Evolutionary conservation across 202 grass and related monocot species (phyloP), one percentile per base, ranked within the genome.

Genomic region (Hordeum pubiflorum): DNA sequence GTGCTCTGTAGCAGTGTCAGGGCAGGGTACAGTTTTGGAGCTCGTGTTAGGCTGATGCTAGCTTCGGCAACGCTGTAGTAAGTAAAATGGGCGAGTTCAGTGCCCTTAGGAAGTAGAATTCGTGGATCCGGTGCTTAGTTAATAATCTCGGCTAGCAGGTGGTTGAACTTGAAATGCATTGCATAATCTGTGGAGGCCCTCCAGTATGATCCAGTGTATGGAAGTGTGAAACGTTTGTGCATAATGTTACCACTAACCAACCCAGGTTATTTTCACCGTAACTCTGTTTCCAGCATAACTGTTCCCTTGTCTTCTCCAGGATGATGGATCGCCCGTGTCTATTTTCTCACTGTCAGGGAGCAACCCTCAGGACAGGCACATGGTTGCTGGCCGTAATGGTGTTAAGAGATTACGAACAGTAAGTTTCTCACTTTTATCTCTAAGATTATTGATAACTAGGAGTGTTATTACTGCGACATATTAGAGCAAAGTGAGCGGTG

Each of bases 271-370:
- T 74, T 59, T 20, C 24, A 3, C 13, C 7, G 27, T 44, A 58
- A 68, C 80, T 43, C 17, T 24, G 11, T 46, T 34, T 11, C 15
- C 23, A 71, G 85, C 20, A n/a, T 44, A 66, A 44, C 78, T 39
- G 17, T 78, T 80, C 39, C 74, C 54, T 81, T 73, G 50, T 82
- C 62, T 84, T 88, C 74, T 84, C 82, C 89, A 99, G 96, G 96
- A 99, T 81, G 96, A 99, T 78, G 92, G 96, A 56, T 93, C 89
- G 7, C 37, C 88, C 18, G 96, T 99, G 70, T 99, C 96, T 39
- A 96, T 99, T 79, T 99, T 99, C 87, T 89, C 90, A 83, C 89
- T 99, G 73, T 96, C 90, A 73, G 96, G 92, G 81, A 96, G 85
- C 81, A 96, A 79, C 76, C 80, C 87, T 83, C 96, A 96, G 79